Evolutionary conservation across 768 basidiomycete species (phyloP).

Genomic region (Goffeauzyma gilvescens): DNA sequence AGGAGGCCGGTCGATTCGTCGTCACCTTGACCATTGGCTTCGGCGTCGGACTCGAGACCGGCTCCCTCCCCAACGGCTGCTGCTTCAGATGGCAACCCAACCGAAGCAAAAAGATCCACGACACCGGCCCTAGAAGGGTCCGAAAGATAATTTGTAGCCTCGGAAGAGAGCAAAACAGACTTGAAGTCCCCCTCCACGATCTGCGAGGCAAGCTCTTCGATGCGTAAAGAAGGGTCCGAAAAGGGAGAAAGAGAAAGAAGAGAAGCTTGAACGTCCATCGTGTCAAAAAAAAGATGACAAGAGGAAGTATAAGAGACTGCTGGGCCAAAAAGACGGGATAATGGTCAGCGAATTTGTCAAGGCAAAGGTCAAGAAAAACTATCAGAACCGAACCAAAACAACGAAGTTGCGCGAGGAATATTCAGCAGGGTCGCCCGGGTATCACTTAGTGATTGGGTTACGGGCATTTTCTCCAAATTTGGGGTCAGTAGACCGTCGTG

Average conservation of each 20-base stretch:
- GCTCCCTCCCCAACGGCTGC: not conserved
- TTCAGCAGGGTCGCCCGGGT: slow-evolving; percentile 7
- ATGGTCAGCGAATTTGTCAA: no score
- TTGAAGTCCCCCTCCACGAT: slow-evolving; percentile 32
- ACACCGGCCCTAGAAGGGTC: slow-evolving; percentile 24
- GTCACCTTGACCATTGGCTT: not conserved
- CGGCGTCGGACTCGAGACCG: not conserved
- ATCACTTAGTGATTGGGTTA: slow-evolving; percentile 1
- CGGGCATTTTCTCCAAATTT: slow-evolving; percentile 7
- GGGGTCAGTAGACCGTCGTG: slow-evolving; percentile 9
- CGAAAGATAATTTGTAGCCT: slow-evolving; percentile 33
- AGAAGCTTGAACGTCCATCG: no score
- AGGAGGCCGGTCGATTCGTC: slow-evolving; percentile 38
- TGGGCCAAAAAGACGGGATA: no score
- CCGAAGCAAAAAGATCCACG: slow-evolving; percentile 22
- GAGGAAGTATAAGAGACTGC: no score
- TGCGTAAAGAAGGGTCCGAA: no score
- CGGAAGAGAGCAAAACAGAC: slow-evolving; percentile 32
- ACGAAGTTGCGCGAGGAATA: not conserved
- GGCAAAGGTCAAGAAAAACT: no score
- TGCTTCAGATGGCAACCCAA: slow-evolving; percentile 2
- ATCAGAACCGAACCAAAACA: no score
- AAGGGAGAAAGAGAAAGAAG: no score
- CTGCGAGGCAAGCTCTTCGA: slow-evolving; percentile 22
- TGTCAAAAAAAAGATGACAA: no score